A percentile compares a stretch with the other conserved stretches of the same genome.
phyloP scores from a whole-genome alignment of 768 basidiomycete species.

The Tephrocybe sp. region DNA sequence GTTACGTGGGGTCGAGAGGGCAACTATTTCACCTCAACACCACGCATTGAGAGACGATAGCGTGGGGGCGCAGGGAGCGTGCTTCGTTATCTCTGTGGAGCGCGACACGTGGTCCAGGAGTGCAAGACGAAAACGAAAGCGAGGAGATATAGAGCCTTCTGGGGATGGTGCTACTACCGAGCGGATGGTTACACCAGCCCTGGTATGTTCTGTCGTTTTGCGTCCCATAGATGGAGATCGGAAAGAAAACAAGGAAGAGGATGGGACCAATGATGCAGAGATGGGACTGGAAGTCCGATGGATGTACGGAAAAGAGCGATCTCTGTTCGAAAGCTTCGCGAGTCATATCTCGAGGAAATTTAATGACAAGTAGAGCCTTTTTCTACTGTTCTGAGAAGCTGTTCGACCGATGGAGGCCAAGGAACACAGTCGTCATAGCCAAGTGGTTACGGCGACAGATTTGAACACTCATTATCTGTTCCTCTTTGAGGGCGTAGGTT shows the following conservation, averaged over 20 bases:
- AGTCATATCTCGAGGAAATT: slow-evolving; percentile 62
- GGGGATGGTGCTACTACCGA: not conserved
- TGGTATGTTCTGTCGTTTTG: slow-evolving; percentile 15
- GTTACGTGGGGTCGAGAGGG: slow-evolving; percentile 6
- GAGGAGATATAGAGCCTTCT: slow-evolving; percentile 1
- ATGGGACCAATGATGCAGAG: not conserved
- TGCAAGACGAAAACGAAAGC: slow-evolving; percentile 50
- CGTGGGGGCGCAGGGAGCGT: too few relatives aligned
- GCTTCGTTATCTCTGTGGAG: slow-evolving; percentile 26
- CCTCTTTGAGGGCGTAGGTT: slow-evolving; percentile 49
- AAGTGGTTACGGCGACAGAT: slow-evolving; percentile 80
- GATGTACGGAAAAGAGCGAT: slow-evolving; percentile 57
- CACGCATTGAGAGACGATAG: not conserved
- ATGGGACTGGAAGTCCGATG: slow-evolving; percentile 50
- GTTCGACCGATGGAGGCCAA: not conserved
- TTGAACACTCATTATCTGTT: slow-evolving; percentile 41
- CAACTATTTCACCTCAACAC: not conserved
- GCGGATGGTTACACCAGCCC: not conserved
- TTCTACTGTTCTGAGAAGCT: too few relatives aligned
- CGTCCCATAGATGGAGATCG: slow-evolving; percentile 2
- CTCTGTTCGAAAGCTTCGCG: slow-evolving; percentile 63
- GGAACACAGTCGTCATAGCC: slow-evolving; percentile 41
- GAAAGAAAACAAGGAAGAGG: not conserved
- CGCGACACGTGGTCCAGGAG: slow-evolving; percentile 69
- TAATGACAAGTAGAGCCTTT: too few relatives aligned